Evolutionary conservation across 441 rosid genomes (phyloP).

Genomic region (Metrosideros polymorpha): DNA sequence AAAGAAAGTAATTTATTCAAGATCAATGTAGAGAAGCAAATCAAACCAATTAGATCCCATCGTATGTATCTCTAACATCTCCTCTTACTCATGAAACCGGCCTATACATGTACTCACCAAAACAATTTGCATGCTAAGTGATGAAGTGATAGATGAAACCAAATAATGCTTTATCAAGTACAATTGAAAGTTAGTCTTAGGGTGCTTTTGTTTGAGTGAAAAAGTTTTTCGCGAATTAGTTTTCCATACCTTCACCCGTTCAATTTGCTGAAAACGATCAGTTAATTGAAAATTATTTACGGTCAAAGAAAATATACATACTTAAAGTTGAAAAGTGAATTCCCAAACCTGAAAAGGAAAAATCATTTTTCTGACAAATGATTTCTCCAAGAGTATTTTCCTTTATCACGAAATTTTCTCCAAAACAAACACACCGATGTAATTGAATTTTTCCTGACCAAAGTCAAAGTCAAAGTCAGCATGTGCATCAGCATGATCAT

Average conservation of each 20-base stretch:
- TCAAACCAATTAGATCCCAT: background rate
- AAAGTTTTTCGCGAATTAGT: background rate
- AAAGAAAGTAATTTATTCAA: background rate
- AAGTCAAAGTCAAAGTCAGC: background rate
- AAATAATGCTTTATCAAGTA: background rate
- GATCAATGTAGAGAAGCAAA: background rate
- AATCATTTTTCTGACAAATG: background rate
- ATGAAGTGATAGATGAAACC: background rate
- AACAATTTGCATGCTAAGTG: background rate
- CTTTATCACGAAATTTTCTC: background rate
- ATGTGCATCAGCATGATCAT: background rate
- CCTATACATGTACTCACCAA: background rate
- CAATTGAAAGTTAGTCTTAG: background rate
- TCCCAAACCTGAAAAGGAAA: background rate
- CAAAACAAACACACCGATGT: background rate
- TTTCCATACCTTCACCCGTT: background rate
- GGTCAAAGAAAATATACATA: background rate
- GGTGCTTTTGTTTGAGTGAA: background rate
- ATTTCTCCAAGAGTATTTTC: fast-evolving
- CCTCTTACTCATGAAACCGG: background rate
- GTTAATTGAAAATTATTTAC: background rate
- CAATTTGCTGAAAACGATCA: background rate
- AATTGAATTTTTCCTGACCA: background rate
- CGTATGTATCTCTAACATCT: background rate
- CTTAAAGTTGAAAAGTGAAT: background rate